A percentile compares a stretch with the other conserved stretches of the same genome.
Evolutionary conservation across 2,329 filamentous ascomycete species (phyloP).

Genomic region (Epichloe sibirici): DNA sequence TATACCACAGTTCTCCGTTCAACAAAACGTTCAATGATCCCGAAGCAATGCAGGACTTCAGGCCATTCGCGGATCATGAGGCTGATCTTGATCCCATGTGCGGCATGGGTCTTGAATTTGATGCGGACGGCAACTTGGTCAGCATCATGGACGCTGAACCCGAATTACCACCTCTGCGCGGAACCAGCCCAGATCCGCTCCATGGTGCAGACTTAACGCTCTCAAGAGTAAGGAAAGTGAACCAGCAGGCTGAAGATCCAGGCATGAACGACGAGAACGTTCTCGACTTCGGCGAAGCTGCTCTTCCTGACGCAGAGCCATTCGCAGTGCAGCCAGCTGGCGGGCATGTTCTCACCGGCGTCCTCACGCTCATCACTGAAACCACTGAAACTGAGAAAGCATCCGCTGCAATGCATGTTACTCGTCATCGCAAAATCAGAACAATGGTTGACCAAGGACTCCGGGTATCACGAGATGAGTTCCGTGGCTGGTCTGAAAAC

Average conservation of each 20-base stretch:
- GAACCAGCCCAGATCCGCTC: slow-evolving; percentile 3
- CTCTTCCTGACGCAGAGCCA: slow-evolving; percentile 25
- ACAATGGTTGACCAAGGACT: slow-evolving; percentile 21
- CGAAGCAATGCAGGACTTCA: slow-evolving; percentile 14
- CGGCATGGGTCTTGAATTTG: slow-evolving; percentile 36
- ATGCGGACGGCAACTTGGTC: slow-evolving; percentile 37
- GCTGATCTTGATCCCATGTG: slow-evolving; percentile 23
- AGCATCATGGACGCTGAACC: slow-evolving; percentile 28
- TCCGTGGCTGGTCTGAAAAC: slow-evolving; percentile 28
- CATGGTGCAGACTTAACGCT: background rate
- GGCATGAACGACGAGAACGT: slow-evolving; percentile 9
- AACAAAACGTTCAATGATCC: slow-evolving; percentile 11
- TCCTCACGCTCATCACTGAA: slow-evolving; percentile 11
- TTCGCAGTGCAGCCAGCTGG: slow-evolving; percentile 17
- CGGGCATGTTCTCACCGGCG: slow-evolving; percentile 7
- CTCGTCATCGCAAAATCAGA: slow-evolving; percentile 15
- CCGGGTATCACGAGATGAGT: slow-evolving; percentile 22
- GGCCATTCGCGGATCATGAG: slow-evolving; percentile 27
- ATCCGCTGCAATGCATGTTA: slow-evolving; percentile 11
- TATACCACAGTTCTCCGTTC: slow-evolving; percentile 20
- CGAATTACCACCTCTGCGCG: slow-evolving; percentile 29
- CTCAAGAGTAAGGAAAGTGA: background rate
- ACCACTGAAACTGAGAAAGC: slow-evolving; percentile 11
- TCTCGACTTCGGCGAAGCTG: slow-evolving; percentile 25
- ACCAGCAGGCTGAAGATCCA: background rate